These are phyloP conservation scores for Themeda triandra DNA, from an alignment of 176 grass and related monocot species.

Conservation along the genomic window DNA sequence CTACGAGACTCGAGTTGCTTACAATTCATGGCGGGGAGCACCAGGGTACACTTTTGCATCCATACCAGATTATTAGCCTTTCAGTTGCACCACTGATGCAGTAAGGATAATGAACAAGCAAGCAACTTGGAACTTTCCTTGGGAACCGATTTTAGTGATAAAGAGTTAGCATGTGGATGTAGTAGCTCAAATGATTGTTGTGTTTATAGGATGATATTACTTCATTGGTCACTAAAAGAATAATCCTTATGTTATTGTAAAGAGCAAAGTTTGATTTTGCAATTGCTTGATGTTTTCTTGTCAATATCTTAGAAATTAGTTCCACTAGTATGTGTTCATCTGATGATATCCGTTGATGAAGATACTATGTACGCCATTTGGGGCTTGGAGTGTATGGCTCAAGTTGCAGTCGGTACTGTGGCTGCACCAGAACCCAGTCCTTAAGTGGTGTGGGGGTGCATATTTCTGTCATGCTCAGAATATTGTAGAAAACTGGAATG, in stretches of 20 bases:
- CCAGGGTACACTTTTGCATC: constrained; percentile 77
- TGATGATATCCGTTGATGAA: not conserved
- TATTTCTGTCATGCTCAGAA: no score
- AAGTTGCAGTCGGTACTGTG: not conserved
- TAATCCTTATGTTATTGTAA: not conserved
- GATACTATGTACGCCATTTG: not conserved
- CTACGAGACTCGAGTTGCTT: constrained; percentile 91
- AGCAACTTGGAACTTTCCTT: not conserved
- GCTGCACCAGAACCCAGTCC: not conserved
- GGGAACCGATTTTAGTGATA: not conserved
- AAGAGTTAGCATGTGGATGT: constrained; percentile 14
- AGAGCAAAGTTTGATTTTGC: not conserved
- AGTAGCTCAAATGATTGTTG: not conserved
- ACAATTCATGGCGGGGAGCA: constrained; percentile 94
- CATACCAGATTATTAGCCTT: constrained; percentile 78
- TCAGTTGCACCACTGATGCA: not conserved
- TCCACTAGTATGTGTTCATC: not conserved
- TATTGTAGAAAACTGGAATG: no score
- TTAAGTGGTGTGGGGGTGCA: no score
- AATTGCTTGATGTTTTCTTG: not conserved
- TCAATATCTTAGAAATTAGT: not conserved
- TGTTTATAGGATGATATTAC: not conserved
- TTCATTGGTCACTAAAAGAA: not conserved
- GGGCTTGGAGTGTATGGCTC: not conserved
- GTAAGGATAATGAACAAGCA: constrained; percentile 4